Evolutionary conservation across 1,284 basidiomycete species (phyloP), one percentile per base, ranked within the genome.

Genomic region (Boletus hoseneyae): DNA sequence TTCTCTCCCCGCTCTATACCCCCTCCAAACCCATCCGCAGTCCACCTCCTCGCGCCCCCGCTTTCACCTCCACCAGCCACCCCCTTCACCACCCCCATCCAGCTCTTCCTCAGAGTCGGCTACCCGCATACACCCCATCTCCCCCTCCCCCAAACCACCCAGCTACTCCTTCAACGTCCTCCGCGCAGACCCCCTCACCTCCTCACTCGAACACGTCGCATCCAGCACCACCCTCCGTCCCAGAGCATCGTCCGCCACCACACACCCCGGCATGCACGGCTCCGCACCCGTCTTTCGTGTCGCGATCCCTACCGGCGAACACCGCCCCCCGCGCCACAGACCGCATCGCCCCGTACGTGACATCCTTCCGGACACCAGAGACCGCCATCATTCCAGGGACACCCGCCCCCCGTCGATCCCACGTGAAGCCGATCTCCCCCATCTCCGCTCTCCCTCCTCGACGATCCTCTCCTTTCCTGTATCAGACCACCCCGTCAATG

Each of bases 201-300:
- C 70, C 4, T 75, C 74, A 8, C 69, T 77, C n/a, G 65, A 75
- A 47, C 75, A 75, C 47, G 67, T 77, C 46, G 64, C 71, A 8
- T 72, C 75, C 27, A 73, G 72, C 55, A 68, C 66, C 29, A 72
- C 68, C 4, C 62, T 70, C 16, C 67, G 66, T 36, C 68, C 66
- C 15, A 62, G 69, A 18, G 57, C 60, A 0, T 45, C 58, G 37
- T 44, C 57, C 0, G 41, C 50, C 30, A 13, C 48, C 18, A 42
- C 37, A 9, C 54, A 59, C 30, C 44, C 58, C 3, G 66, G 66
- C 49, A 52, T 68, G 40, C 66, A 64, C 46, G 70, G 70, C 39
- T 61, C 68, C 9, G 60, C 65, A 0, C 68, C 70, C 38, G 63
- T 64, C 16, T 74, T 73, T 47, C 64, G 68, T 25, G 69, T 75